These are phyloP conservation scores for Talaromyces sp. DNA, from an alignment of 2,329 filamentous ascomycete species.

Conservation along the genomic window DNA sequence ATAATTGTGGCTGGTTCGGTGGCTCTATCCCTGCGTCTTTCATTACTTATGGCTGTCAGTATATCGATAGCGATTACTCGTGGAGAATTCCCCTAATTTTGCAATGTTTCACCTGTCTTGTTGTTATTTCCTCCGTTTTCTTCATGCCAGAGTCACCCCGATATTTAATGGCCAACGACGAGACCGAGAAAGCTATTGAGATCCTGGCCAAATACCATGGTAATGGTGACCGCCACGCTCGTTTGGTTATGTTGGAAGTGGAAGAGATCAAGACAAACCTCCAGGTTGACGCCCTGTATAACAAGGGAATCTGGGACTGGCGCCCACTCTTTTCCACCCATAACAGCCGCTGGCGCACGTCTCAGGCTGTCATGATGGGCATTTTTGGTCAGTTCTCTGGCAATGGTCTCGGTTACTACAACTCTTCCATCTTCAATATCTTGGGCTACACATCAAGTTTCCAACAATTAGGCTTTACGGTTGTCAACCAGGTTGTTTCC, in stretches of 20 bases:
- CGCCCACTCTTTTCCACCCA: conserved; percentile 46
- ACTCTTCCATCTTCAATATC: conserved; percentile 46
- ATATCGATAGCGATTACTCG: conserved; percentile 47
- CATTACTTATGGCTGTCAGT: conserved; percentile 48
- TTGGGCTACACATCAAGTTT: conserved; percentile 27
- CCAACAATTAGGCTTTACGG: conserved; percentile 47
- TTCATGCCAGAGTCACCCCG: conserved; percentile 67
- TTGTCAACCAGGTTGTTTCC: conserved; percentile 48
- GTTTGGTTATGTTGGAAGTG: conserved; percentile 44
- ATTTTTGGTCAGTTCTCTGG: conserved; percentile 53
- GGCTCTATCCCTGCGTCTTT: conserved; percentile 51
- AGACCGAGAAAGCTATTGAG: conserved; percentile 57
- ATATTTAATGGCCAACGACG: conserved; percentile 33
- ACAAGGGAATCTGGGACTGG: conserved; percentile 50
- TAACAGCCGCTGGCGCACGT: conserved; percentile 49
- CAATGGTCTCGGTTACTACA: conserved; percentile 53
- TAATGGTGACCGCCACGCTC: conserved; percentile 56
- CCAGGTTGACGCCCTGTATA: conserved; percentile 42
- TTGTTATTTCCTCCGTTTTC: conserved; percentile 55
- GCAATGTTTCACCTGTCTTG: conserved; percentile 60
- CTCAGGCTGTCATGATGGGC: conserved; percentile 51
- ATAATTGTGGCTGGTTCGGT: conserved; percentile 55
- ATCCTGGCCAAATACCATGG: conserved; percentile 64
- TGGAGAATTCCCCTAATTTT: conserved; percentile 66
- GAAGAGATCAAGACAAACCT: conserved; percentile 45